These are phyloP conservation scores for Coniella vitis DNA, from an alignment of 2,329 filamentous ascomycete genomes.

Conservation along the genomic window DNA sequence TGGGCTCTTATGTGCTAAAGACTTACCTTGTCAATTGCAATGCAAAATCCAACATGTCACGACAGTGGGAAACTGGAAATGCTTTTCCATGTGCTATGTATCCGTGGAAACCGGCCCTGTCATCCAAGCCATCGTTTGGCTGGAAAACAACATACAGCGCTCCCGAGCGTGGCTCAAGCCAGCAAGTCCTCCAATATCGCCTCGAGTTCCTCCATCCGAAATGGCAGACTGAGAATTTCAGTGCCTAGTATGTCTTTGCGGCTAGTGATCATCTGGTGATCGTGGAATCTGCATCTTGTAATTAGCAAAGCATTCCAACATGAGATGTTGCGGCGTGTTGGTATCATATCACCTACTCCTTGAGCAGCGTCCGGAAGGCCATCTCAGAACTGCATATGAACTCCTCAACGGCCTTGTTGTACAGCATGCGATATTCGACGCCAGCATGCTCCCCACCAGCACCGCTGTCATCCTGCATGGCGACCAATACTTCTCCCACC, in stretches of 20 bases:
- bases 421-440: slow-evolving; percentile 84
- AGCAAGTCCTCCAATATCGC: slow-evolving; percentile 72
- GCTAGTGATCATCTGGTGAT: slow-evolving; percentile 94
- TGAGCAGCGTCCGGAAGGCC: slow-evolving; percentile 86
- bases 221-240: slow-evolving; percentile 78
- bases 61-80: too few species aligned
- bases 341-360: slow-evolving; percentile 58
- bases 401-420: slow-evolving; percentile 92
- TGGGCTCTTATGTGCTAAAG: too few species aligned
- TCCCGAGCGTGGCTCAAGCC: slow-evolving; percentile 23
- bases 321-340: too few species aligned
- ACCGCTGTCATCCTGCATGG: slow-evolving; percentile 54
- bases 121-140: too few species aligned
- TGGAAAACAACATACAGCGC: too few species aligned
- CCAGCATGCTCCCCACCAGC: slow-evolving; percentile 53
- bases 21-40: too few species aligned
- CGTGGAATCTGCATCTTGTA: slow-evolving; percentile 63
- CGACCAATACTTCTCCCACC: slow-evolving; percentile 73
- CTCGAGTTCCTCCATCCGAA: slow-evolving; percentile 83
- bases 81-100: too few species aligned
- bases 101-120: too few species aligned
- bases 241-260: slow-evolving; percentile 79
- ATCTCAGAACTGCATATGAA: slow-evolving; percentile 97
- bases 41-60: too few species aligned
- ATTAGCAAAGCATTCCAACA: too few species aligned